Conservation (phyloP, 306 rosid genomes). For the Gillenia trifoliata region DNA sequence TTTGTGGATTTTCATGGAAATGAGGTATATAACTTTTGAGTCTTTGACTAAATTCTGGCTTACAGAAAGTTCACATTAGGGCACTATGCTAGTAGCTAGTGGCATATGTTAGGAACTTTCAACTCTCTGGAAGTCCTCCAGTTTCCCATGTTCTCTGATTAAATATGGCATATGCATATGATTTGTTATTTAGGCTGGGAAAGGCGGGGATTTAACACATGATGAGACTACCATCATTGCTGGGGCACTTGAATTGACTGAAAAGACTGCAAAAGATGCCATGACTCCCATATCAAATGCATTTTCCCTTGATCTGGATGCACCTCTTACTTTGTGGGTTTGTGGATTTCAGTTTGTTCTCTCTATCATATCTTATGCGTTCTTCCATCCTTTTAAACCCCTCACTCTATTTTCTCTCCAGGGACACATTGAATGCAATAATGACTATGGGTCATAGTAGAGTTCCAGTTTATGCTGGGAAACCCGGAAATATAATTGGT, state of each 20-base stretch:
- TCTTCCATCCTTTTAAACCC: constrained; percentile 21
- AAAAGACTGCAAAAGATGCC: constrained; percentile 96
- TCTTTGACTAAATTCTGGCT: neutral
- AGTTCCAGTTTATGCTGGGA: constrained; percentile 85
- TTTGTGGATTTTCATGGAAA: constrained; percentile 94
- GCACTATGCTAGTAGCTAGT: constrained; percentile 3
- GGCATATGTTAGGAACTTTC: constrained; percentile 7
- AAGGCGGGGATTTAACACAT: constrained; percentile 96
- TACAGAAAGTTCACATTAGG: neutral
- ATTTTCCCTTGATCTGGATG: constrained; percentile 94
- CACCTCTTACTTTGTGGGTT: constrained; percentile 87
- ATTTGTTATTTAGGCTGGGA: constrained; percentile 73
- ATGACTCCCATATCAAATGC: constrained; percentile 94
- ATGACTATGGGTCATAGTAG: constrained; percentile 95
- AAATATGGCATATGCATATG: constrained; percentile 12
- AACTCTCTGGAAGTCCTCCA: neutral
- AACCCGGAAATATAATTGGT: constrained; percentile 72
- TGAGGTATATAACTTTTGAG: constrained; percentile 72
- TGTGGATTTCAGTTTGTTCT: constrained; percentile 30
- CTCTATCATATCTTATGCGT: constrained; percentile 15
- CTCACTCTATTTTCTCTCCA: constrained; percentile 24
- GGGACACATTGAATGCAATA: constrained; percentile 81
- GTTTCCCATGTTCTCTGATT: constrained; percentile 17
- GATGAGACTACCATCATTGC: constrained; percentile 96
- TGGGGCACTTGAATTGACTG: constrained; percentile 98